Evolutionary conservation across 176 grass and related monocot genomes (phyloP), one percentile per base, ranked within the genome.

Genomic region (Hyparrhenia diplandra): DNA sequence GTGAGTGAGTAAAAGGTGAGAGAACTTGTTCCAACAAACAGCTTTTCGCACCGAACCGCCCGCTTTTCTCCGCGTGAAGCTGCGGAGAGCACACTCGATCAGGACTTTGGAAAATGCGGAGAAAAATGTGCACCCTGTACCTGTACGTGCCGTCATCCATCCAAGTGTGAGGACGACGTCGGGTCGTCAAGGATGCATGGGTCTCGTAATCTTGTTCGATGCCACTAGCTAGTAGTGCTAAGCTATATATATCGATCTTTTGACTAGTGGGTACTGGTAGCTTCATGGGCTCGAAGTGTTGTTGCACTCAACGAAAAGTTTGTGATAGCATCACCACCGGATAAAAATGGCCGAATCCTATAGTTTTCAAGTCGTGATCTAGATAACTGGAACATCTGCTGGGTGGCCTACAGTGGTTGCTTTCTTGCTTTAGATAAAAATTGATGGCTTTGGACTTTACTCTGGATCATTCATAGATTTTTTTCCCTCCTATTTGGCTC

Each of bases 221-320:
- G 45, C 61, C 31, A 43, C 69, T 11, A n/a, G n/a, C n/a, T n/a
- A 41, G n/a, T n/a, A n/a, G 59, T 28, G 24, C 59, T 28, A 51
- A 62, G 11, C 25, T 14, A 62, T 32, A 32, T 4, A 32, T n/a
- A n/a, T n/a, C n/a, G n/a, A n/a, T 64, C 71, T 89, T 89, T 89
- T 69, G 71, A 85, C 77, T 85, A 28, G 28, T 25, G 0, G 21
- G 54, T 58, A 55, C 43, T 35, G 6, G 6, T 36, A 18, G 68
- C 69, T 80, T 84, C 37, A 31, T 45, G 58, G n/a, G 40, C 51
- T 80, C 4, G 41, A 85, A 89, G 70, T 89, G 87, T 24, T 71
- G 82, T 85, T 76, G 76, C 87, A 10, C 70, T 89, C 87, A 41
- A 25, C 76, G 28, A 80, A 89, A 89, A 89, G 87, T 43, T 54